Conservation (phyloP, 768 basidiomycete species). For the Trametes cubensis region DNA sequence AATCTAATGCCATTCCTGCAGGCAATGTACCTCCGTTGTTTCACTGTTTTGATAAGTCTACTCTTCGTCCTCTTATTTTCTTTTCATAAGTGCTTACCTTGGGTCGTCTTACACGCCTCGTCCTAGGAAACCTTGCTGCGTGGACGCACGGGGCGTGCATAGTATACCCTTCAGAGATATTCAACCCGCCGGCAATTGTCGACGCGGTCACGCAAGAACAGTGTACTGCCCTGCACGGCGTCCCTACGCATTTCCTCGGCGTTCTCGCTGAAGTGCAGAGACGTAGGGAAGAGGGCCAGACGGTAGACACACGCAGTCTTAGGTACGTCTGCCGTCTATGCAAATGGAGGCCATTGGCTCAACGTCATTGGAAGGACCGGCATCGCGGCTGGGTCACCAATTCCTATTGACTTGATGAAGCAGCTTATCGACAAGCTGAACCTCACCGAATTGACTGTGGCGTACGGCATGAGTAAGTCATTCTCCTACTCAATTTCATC, state of each 20-base stretch:
- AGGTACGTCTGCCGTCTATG: slow-evolving; percentile 46
- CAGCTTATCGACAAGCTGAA: slow-evolving; percentile 68
- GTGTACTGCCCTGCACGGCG: slow-evolving; percentile 82
- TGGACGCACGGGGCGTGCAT: slow-evolving; percentile 76
- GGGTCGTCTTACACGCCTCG: slow-evolving; percentile 53
- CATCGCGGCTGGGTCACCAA: slow-evolving; percentile 77
- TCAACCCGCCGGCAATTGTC: slow-evolving; percentile 65
- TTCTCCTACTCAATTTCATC: not conserved
- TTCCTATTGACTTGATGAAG: slow-evolving; percentile 82
- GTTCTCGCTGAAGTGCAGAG: slow-evolving; percentile 68
- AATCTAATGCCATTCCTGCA: slow-evolving; percentile 32
- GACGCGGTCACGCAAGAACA: slow-evolving; percentile 67
- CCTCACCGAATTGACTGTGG: slow-evolving; percentile 70
- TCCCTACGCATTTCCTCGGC: slow-evolving; percentile 84
- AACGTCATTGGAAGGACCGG: slow-evolving; percentile 57
- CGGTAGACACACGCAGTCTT: slow-evolving; percentile 51
- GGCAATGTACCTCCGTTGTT: slow-evolving; percentile 85
- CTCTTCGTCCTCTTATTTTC: not conserved
- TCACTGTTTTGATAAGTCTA: slow-evolving; percentile 85
- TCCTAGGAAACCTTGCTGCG: slow-evolving; percentile 78
- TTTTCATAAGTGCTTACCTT: not conserved
- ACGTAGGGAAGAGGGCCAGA: slow-evolving; percentile 48
- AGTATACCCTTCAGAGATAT: slow-evolving; percentile 73
- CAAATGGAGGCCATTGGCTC: not conserved
- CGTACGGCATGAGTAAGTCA: slow-evolving; percentile 84